Base-by-base conservation (phyloP, 805 yeast genomes). In the Yarrowia sp. region DNA sequence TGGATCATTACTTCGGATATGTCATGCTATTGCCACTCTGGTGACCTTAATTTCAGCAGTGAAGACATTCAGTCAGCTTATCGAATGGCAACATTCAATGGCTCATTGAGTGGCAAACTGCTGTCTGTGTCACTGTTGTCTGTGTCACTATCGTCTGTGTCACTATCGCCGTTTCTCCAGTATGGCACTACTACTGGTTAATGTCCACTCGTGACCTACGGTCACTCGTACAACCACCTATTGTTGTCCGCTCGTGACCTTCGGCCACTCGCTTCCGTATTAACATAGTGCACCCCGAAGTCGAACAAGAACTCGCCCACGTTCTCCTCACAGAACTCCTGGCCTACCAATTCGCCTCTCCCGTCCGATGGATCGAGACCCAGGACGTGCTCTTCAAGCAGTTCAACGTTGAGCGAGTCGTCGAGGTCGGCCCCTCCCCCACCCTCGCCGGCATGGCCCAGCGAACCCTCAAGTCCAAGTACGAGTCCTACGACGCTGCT, bases 281-380 rank as follows among this genome's bases (percentile, higher is more conserved):
- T 38, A 62, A 53, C 41, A 64, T 66, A 65, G 89, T 88, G 95
- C 86, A 86, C 76, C 97, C 99, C 71, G 98, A 95, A 83, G 87
- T 92, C 67, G 96, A 95, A 82, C 99, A 95, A 81, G 98, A 95
- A 77, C 85, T 95, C 70, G 96, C 99, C 71, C 98, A 95, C 77
- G 87, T 90, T 70, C 83, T 95, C 69, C 83, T 95, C 76, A 92
- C 98, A 32, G 99, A 95, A 83, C 86, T 95, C 72, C 84, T 95
- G 80, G 98, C 99, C 64, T 95, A 92, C 80, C 99, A 95, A 79
- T 95, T 95, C 74, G 99, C 99, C 58, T 92, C 98, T 68, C 99
- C 99, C 55, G 99, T 95, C 69, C 87, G 98, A 84, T 95, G 99
- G 98, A 95, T 96, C 77, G 99, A 96, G 77, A 95, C 99, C 68